Conservation (phyloP, 2,329 filamentous ascomycete genomes). For the Penicillium decumbens region DNA sequence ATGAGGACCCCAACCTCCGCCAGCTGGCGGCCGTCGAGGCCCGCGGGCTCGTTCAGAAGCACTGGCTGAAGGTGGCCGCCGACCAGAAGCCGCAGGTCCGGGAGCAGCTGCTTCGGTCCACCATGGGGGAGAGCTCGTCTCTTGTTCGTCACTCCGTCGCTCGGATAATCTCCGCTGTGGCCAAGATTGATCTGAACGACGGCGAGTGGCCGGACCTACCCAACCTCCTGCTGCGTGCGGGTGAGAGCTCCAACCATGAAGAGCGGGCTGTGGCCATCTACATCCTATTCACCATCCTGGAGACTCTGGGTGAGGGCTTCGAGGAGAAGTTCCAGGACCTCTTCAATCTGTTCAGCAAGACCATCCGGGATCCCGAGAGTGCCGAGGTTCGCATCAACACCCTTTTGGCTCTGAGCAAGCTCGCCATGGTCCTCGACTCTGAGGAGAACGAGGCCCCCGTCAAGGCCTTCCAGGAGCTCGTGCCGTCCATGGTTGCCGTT, state of each 20-base stretch:
- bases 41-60: conserved; percentile 73
- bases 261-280: conserved; percentile 90
- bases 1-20: conserved; percentile 66
- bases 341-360: conserved; percentile 76
- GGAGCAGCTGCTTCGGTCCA: conserved; percentile 75
- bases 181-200: conserved; percentile 78
- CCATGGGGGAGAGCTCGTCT: conserved; percentile 70
- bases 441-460: conserved; percentile 76
- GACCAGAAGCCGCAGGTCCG: conserved; percentile 76
- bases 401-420: conserved; percentile 79
- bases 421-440: conserved; percentile 80
- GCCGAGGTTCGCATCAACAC: conserved; percentile 93
- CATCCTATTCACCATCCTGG: conserved; percentile 86
- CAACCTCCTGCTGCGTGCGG: conserved; percentile 71
- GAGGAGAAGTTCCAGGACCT: conserved; percentile 73
- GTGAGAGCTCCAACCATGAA: conserved; percentile 66
- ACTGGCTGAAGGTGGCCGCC: conserved; percentile 71
- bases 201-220: conserved; percentile 81
- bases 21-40: conserved; percentile 92
- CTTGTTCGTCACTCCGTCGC: conserved; percentile 81
- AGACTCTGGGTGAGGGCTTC: conserved; percentile 80
- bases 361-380: conserved; percentile 85
- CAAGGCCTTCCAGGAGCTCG: conserved; percentile 68
- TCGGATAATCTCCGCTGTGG: conserved; percentile 81
- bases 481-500: conserved; percentile 84